A percentile compares a stretch with the other conserved stretches of the same genome.
phyloP scores from a whole-genome alignment of 2,329 filamentous ascomycete genomes.

The Fusarium acutatum region DNA sequence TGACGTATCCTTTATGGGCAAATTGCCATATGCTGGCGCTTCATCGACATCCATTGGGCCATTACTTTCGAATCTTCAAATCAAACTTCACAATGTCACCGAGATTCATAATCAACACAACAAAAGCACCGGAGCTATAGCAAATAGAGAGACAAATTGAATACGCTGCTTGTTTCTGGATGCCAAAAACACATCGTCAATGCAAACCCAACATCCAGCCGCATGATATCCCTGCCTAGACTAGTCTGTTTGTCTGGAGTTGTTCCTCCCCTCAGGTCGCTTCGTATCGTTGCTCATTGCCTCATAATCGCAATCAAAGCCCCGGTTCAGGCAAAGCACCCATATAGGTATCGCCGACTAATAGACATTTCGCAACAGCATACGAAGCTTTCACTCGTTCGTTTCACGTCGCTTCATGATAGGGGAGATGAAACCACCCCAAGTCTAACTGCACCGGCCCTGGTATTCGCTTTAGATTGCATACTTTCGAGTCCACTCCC shows the following conservation, averaged over 20 bases:
- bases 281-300: constrained; percentile 40
- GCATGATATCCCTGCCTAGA: constrained; percentile 50
- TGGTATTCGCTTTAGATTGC: constrained; percentile 72
- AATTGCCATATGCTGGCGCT: background rate
- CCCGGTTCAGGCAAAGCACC: constrained; percentile 30
- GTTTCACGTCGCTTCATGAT: constrained; percentile 42
- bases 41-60: background rate
- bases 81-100: background rate
- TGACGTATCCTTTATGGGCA: constrained; percentile 7
- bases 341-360: constrained; percentile 23
- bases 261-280: constrained; percentile 41
- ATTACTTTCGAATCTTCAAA: background rate
- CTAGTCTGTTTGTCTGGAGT: constrained; percentile 51
- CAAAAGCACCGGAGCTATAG: background rate
- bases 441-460: constrained; percentile 38
- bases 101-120: background rate
- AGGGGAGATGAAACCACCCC: constrained; percentile 40
- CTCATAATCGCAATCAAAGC: constrained; percentile 35
- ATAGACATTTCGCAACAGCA: constrained; percentile 35
- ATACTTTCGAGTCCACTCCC: constrained; percentile 99
- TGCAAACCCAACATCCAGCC: constrained; percentile 52
- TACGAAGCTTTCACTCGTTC: constrained; percentile 40
- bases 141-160: constrained; percentile 41
- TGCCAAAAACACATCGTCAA: constrained; percentile 46
- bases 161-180: constrained; percentile 45